Evolutionary conservation across 192 early-diverging fungal genomes (phyloP).

Genomic region (Spizellomyces punctatus): DNA sequence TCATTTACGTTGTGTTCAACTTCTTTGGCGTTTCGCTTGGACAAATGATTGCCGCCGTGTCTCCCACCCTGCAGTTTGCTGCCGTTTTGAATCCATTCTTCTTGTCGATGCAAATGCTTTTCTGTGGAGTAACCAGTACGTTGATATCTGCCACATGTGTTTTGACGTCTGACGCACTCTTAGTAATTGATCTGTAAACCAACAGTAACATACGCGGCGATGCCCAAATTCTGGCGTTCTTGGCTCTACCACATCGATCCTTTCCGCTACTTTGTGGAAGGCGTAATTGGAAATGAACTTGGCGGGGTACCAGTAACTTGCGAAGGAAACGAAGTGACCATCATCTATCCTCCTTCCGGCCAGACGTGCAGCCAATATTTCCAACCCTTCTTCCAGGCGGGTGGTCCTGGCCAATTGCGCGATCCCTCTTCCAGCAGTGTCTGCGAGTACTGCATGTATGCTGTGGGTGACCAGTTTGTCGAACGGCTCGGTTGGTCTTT

Average conservation of each 20-base stretch:
- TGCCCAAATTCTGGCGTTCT: conserved; percentile 69
- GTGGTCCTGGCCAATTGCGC: conserved; percentile 62
- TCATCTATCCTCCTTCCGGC: conserved; percentile 57
- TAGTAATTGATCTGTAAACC: conserved; percentile 12
- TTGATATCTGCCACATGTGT: conserved; percentile 18
- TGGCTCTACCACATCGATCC: conserved; percentile 76
- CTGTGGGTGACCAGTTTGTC: conserved; percentile 61
- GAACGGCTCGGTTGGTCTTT: conserved; percentile 52
- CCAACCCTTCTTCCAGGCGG: conserved; percentile 46
- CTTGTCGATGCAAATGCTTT: conserved; percentile 67
- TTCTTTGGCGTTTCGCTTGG: conserved; percentile 72
- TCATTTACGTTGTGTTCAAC: conserved; percentile 60
- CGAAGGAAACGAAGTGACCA: conserved; percentile 49
- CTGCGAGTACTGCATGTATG: conserved; percentile 70
- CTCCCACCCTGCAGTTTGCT: conserved; percentile 50
- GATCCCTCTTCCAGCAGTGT: conserved; percentile 48
- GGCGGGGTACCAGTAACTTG: conserved; percentile 51
- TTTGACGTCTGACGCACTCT: conserved; percentile 13
- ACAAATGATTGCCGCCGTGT: conserved; percentile 69
- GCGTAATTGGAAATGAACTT: conserved; percentile 54
- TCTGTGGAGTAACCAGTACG: conserved; percentile 71
- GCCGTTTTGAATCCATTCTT: conserved; percentile 70
- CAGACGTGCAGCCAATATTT: conserved; percentile 68
- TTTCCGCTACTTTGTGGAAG: conserved; percentile 69
- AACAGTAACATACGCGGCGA: conserved; percentile 35